Evolutionary conservation across 2,329 filamentous ascomycete genomes (phyloP), one percentile per base, ranked within the genome.

Genomic region (Penicillium frequentans): DNA sequence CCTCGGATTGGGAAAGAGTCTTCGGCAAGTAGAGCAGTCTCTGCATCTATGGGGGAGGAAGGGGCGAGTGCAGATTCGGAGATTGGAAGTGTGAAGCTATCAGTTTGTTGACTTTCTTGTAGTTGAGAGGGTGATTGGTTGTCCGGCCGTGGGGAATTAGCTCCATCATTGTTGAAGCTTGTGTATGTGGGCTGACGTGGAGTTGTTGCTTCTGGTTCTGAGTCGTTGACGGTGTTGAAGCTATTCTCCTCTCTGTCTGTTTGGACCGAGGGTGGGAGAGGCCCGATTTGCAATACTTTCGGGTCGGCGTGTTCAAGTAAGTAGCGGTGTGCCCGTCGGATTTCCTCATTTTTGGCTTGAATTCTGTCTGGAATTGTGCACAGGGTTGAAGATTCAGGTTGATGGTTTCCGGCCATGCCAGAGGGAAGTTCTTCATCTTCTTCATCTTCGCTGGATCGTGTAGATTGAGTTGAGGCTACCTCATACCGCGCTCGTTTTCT

Each of bases 201-300:
- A 42, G 3, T 42, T 14, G 3, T 23, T 42, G 8, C 39, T 13
- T 42, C 43, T 14, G 31, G 45, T 35, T 24, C 35, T 52, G 8
- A 26, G 37, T n/a, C 14, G 7, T 16, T 3, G n/a, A 26, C 44
- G 21, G 21, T 29, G 27, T 13, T 3, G 7, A 14, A n/a, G n/a
- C 35, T 10, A 11, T 53, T 19, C 16, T 57, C 52, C 51, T 58
- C 57, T 44, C 56, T 39, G 21, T 59, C 59, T 23, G 60, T 60
- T 3, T 61, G 52, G 63, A 64, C 71, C 14, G 69, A 66, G 3
- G 68, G 66, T 3, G 71, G 70, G 13, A 73, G 67, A 33, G 66
- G 52, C 2, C 63, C 68, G 16, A 71, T 59, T n/a, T 67, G 55
- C 14, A 70, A 61, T 6, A 52, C n/a, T 14, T 23, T 39, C 4